Percentiles rank a stretch among this genome's conserved stretches.
Conservation (phyloP, 1,284 basidiomycete genomes). For the Megacollybia platyphylla region DNA sequence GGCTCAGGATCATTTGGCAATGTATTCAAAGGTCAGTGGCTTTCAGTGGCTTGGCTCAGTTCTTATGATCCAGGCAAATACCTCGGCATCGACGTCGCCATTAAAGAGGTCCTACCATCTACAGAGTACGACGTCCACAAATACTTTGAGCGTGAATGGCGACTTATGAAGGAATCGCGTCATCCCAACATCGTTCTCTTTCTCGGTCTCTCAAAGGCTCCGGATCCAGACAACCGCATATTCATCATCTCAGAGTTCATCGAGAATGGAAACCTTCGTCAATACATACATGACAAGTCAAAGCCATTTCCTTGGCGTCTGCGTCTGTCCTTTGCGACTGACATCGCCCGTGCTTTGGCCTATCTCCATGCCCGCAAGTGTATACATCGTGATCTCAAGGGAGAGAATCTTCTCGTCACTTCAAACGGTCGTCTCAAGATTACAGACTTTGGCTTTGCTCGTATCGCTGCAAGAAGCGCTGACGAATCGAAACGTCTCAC, state of each 20-base stretch:
- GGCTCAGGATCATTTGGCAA: slow-evolving; percentile 89
- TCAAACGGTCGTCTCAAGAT: slow-evolving; percentile 90
- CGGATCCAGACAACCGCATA: slow-evolving; percentile 70
- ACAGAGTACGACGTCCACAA: slow-evolving; percentile 89
- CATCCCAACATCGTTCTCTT: slow-evolving; percentile 94
- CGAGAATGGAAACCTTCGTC: slow-evolving; percentile 77
- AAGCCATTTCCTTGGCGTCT: slow-evolving; percentile 84
- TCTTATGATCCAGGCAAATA: slow-evolving; percentile 51
- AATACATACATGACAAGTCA: slow-evolving; percentile 71
- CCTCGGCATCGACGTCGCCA: slow-evolving; percentile 90
- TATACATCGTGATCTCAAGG: slow-evolving; percentile 85
- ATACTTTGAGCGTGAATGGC: slow-evolving; percentile 97
- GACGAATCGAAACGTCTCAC: slow-evolving; percentile 88
- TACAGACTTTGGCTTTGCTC: slow-evolving; percentile 92
- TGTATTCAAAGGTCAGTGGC: slow-evolving; percentile 68
- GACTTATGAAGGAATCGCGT: slow-evolving; percentile 85
- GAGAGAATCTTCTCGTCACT: slow-evolving; percentile 93
- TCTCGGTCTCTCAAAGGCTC: slow-evolving; percentile 84
- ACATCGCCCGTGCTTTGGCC: slow-evolving; percentile 88
- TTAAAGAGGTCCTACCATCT: slow-evolving; percentile 89
- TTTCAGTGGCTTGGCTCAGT: not conserved
- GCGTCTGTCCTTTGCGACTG: slow-evolving; percentile 87
- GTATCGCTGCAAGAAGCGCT: slow-evolving; percentile 84
- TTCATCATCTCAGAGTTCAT: slow-evolving; percentile 88
- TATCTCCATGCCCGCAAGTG: slow-evolving; percentile 92